Evolutionary conservation across 2,329 filamentous ascomycete species (phyloP).

Genomic region (Diaporthe amygdali): DNA sequence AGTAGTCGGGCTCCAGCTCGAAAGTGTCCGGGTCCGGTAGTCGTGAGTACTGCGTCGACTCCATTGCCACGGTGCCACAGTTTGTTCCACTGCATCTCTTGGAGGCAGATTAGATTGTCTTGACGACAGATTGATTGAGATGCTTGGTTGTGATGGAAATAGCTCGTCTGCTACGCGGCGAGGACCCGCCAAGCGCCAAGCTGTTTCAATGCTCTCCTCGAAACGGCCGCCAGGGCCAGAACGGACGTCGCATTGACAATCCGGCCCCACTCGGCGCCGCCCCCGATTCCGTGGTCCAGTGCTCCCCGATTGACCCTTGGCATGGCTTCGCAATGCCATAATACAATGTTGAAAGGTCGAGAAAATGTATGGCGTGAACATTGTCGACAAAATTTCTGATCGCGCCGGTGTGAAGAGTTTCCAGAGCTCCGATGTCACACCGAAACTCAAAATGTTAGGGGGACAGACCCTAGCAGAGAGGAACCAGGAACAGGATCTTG

Average conservation of each 20-base stretch:
- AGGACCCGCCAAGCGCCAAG: conserved; percentile 20
- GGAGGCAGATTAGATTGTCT: background rate
- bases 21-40: conserved; percentile 23
- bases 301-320: background rate
- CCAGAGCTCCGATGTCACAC: no score
- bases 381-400: no score
- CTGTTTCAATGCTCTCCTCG: conserved; percentile 9
- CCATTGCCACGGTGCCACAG: background rate
- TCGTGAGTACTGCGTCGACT: conserved; percentile 17
- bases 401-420: no score
- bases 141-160: background rate
- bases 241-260: background rate
- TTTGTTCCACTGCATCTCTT: background rate
- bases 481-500: no score
- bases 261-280: conserved; percentile 5
- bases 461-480: no score
- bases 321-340: background rate
- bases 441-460: no score
- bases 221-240: background rate
- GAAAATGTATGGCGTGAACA: no score
- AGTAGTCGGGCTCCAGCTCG: conserved; percentile 17
- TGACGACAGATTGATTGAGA: background rate
- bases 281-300: background rate
- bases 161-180: background rate
- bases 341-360: no score